These are phyloP conservation scores for Ambrosiella beaveri DNA, from an alignment of 2,329 filamentous ascomycete genomes.

Conservation along the genomic window DNA sequence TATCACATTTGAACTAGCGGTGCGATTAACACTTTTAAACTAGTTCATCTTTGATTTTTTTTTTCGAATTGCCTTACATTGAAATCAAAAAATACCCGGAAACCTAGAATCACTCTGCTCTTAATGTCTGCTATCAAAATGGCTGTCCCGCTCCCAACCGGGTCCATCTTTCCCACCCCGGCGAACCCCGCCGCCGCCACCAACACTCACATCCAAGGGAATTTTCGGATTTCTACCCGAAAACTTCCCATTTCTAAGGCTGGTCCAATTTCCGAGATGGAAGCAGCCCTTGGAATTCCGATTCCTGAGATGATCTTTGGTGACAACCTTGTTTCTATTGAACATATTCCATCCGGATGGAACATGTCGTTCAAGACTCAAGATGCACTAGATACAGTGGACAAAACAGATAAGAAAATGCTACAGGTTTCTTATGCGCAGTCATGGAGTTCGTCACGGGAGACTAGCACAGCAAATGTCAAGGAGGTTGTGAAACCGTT, in stretches of 20 bases:
- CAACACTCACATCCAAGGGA: conserved; percentile 37
- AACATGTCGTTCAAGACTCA: conserved; percentile 64
- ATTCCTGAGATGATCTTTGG: conserved; percentile 99
- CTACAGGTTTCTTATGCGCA: conserved; percentile 84
- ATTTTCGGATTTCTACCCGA: conserved; percentile 61
- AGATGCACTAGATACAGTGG: conserved; percentile 75
- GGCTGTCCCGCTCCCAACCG: conserved; percentile 18
- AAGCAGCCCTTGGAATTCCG: conserved; percentile 60
- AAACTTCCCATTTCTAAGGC: conserved; percentile 93
- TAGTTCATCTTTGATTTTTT: too few species aligned
- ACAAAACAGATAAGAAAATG: conserved; percentile 85
- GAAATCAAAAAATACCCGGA: too few species aligned
- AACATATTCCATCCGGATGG: conserved; percentile 63
- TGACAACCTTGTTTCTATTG: conserved; percentile 68
- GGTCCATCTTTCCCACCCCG: conserved; percentile 39
- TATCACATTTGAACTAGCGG: too few species aligned
- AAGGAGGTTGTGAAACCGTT: conserved; percentile 90
- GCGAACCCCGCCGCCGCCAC: conserved; percentile 36
- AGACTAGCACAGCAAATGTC: conserved; percentile 62
- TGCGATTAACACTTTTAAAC: too few species aligned
- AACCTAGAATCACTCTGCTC: too few species aligned
- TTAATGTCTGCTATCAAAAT: background rate
- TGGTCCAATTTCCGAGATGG: conserved; percentile 74
- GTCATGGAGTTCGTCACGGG: conserved; percentile 55
- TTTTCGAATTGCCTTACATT: too few species aligned